Conservation (phyloP, 1,139 yeast genomes). For the Hemisphaericaspora xylanilytica region DNA sequence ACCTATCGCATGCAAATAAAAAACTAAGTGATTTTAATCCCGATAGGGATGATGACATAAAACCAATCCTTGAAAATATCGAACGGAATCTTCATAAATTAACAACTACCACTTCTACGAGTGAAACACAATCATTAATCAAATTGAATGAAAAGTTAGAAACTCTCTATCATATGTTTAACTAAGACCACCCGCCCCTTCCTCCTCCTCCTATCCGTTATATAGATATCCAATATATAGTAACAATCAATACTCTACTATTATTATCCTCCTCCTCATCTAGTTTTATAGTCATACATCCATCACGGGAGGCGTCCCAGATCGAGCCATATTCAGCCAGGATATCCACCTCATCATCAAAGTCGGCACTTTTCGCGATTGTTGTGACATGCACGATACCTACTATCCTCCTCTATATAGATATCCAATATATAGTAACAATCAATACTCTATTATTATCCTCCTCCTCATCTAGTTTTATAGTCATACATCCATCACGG, state of each 20-base stretch:
- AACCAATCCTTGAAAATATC: conserved; percentile 19
- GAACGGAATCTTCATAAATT: conserved; percentile 20
- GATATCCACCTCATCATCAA: conserved; percentile 18
- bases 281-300: conserved; percentile 27
- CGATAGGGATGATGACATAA: conserved; percentile 24
- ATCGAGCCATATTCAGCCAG: conserved; percentile 32
- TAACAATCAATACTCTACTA: conserved; percentile 19
- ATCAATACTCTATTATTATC: conserved; percentile 13
- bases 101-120: too few relatives aligned
- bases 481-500: conserved; percentile 36
- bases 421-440: conserved; percentile 34
- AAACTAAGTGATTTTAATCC: conserved; percentile 22
- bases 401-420: too few relatives aligned
- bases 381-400: too few relatives aligned
- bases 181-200: conserved; percentile 14
- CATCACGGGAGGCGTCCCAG: conserved; percentile 42
- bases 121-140: conserved; percentile 19
- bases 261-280: conserved; percentile 6
- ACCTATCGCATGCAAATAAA: conserved; percentile 1
- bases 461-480: conserved; percentile 16
- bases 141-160: conserved; percentile 29
- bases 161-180: conserved; percentile 24
- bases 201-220: too few relatives aligned
- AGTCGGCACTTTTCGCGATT: conserved; percentile 16
- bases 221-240: conserved; percentile 33